Evolutionary conservation across 495 filamentous ascomycete species (phyloP).

Genomic region (Aspergillus hancockii): DNA sequence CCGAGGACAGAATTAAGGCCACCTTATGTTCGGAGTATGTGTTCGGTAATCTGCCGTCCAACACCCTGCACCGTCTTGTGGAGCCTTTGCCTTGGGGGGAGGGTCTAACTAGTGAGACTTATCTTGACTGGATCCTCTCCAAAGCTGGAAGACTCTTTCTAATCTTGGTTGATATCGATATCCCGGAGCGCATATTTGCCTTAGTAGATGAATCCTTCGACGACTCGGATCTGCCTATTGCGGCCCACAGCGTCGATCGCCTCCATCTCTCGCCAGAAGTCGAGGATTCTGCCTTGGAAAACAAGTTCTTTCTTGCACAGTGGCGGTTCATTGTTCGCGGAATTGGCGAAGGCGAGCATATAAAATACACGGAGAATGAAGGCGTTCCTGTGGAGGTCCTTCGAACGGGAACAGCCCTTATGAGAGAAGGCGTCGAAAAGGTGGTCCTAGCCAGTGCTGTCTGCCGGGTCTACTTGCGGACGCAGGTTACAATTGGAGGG

Average conservation of each 20-base stretch:
- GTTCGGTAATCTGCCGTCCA: constrained; percentile 62
- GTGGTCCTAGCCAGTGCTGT: constrained; percentile 55
- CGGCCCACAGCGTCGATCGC: constrained; percentile 67
- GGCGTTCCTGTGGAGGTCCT: constrained; percentile 76
- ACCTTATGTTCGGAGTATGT: constrained; percentile 73
- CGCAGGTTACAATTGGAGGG: constrained; percentile 64
- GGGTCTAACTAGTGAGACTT: constrained; percentile 84
- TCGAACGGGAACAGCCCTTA: constrained; percentile 50
- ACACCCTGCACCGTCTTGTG: constrained; percentile 66
- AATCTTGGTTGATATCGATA: constrained; percentile 74
- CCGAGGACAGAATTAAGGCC: constrained; percentile 70
- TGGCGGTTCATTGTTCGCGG: constrained; percentile 77
- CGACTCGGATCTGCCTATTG: constrained; percentile 83
- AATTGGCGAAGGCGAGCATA: constrained; percentile 67
- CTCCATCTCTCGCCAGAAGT: constrained; percentile 59
- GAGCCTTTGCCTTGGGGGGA: constrained; percentile 78
- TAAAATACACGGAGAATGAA: constrained; percentile 74
- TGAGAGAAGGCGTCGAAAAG: constrained; percentile 60
- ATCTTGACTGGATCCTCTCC: constrained; percentile 87
- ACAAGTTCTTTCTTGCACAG: constrained; percentile 77
- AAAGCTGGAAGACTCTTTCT: constrained; percentile 80
- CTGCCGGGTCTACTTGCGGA: constrained; percentile 63
- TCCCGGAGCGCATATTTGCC: constrained; percentile 82
- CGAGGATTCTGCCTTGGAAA: constrained; percentile 63
- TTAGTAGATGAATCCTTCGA: constrained; percentile 85